Percentiles rank a stretch among this genome's conserved stretches.
These are phyloP conservation scores for Torrubiellomyces zombiae DNA, from an alignment of 2,329 filamentous ascomycete species.

Conservation along the genomic window DNA sequence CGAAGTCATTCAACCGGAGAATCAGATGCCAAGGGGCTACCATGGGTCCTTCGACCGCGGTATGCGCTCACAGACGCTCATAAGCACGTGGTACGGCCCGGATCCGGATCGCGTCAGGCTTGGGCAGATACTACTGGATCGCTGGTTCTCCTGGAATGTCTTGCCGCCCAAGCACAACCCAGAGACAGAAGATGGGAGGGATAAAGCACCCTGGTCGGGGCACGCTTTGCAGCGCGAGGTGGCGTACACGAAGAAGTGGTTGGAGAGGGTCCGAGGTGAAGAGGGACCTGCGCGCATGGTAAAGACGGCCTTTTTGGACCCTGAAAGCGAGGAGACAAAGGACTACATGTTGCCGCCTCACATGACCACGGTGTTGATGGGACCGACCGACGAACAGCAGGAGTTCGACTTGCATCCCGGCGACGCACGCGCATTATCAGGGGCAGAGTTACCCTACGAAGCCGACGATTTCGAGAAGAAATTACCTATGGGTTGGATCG, in stretches of 20 bases:
- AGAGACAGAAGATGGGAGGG: conserved; percentile 11
- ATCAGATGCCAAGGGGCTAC: conserved; percentile 15
- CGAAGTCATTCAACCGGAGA: conserved; percentile 16
- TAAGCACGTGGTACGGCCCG: conserved; percentile 26
- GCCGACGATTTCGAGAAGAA: conserved; percentile 9
- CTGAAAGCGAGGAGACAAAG: conserved; percentile 12
- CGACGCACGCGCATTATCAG: conserved; percentile 10
- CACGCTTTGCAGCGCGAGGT: conserved; percentile 17
- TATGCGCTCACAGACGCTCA: conserved; percentile 15
- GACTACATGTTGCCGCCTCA: conserved; percentile 13
- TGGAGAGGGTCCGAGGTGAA: conserved; percentile 9
- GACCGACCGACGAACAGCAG: conserved; percentile 13
- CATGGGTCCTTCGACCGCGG: conserved; percentile 18
- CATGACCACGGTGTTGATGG: conserved; percentile 17
- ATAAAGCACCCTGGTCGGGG: conserved; percentile 24
- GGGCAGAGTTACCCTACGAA: conserved; percentile 14
- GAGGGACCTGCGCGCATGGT: conserved; percentile 4
- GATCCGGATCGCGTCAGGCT: conserved; percentile 17
- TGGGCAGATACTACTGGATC: conserved; percentile 20
- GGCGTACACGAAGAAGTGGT: conserved; percentile 15
- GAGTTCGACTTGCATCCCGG: conserved; percentile 14
- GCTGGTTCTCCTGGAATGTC: conserved; percentile 23
- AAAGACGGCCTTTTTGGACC: conserved; percentile 4
- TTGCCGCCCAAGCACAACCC: conserved; percentile 19
- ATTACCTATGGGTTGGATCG: conserved; percentile 29